phyloP scores from a whole-genome alignment of 2,329 filamentous ascomycete species.

The Fusarium chlamydosporum region DNA sequence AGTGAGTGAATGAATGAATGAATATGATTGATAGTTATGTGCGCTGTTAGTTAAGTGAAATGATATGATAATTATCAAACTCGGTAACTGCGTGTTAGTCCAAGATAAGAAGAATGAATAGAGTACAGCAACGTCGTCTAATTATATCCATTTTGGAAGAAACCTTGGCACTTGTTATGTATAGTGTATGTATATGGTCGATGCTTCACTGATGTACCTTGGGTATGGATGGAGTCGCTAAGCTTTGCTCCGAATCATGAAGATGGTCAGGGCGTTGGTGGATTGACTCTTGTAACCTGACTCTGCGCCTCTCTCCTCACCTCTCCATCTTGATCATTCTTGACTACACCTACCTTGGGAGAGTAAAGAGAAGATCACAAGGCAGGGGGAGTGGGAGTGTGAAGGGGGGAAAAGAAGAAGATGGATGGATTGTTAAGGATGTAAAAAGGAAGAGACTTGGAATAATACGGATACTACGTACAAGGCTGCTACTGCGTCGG shows the following conservation, averaged over 20 bases:
- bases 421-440: neutral
- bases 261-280: constrained; percentile 9
- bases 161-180: constrained; percentile 1
- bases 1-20: neutral
- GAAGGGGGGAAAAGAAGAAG: neutral
- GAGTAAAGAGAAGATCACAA: constrained; percentile 5
- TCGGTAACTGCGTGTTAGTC: constrained; percentile 19
- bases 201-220: constrained; percentile 9
- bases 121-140: constrained; percentile 15
- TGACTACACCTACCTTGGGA: neutral
- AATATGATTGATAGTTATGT: too few relatives aligned
- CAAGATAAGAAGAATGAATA: constrained; percentile 4
- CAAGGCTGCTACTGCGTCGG: neutral
- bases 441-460: neutral
- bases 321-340: neutral
- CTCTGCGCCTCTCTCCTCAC: neutral
- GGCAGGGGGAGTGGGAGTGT: neutral
- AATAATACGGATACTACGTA: too few relatives aligned
- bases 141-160: constrained; percentile 32
- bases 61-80: constrained; percentile 17
- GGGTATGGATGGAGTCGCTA: neutral
- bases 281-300: constrained; percentile 7
- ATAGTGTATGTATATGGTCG: constrained; percentile 14
- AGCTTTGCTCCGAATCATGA: constrained; percentile 1
- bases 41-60: neutral